Evolutionary conservation across 1,284 basidiomycete species (phyloP), one percentile per base, ranked within the genome.

Genomic region (Heliocybe sulcata): DNA sequence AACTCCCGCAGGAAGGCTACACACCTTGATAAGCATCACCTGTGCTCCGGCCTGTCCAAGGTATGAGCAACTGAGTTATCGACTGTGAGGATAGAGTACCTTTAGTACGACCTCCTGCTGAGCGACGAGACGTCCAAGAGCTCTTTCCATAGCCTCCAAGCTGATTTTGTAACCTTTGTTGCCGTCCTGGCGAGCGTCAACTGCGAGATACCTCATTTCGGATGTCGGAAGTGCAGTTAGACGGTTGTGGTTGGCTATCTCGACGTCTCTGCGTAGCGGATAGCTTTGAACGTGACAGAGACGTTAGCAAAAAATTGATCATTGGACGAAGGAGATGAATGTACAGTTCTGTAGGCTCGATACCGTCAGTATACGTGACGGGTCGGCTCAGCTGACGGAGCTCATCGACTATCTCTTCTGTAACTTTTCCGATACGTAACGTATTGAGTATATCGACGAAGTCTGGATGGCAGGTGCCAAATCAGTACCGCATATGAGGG

Each of bases 281-380:
- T 82, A 88, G 10, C 79, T 80, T 54, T 4, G 31, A 29, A 31
- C 23, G 25, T n/a, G 14, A 23, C 38, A 23, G 4, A 19, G 35
- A 35, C n/a, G 27, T 42, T 33, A 19, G 23, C n/a, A 29, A 20
- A 2, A 27, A 4, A n/a, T n/a, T n/a, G n/a, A 20, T 25, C 6
- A 20, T 11, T 6, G 26, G 29, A 1, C 77, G 35, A 78, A 76
- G 55, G n/a, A 22, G 1, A 22, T 9, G 3, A n/a, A n/a, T n/a
- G 35, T 65, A 92, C 82, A 96, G 69, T 67, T 95, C 91, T 0
- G 92, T 95, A 0, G 93, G 83, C 45, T 81, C 86, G 26, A 94
- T 77, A 0, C 85, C 90, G 64, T 94, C 91, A 6, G 76, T 69
- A 58, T 87, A 86, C 1, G 71, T 59, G 2, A 96, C 77, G 3